Base-by-base conservation (phyloP, 148 eudicot genomes). In the Fagopyrum tataricum region DNA sequence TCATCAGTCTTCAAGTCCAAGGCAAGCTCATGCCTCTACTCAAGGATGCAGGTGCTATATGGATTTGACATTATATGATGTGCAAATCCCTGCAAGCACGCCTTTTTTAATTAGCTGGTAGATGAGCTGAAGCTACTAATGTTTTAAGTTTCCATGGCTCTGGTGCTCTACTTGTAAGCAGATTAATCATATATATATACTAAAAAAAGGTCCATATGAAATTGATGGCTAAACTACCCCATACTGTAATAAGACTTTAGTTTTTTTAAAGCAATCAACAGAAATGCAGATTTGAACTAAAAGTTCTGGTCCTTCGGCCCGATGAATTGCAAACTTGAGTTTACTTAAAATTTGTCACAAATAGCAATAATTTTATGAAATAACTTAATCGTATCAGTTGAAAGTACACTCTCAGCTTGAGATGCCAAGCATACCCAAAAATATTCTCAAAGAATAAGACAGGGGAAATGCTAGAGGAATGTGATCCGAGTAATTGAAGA, bases 1-100 rank as follows among this genome's bases (percentile, higher is more conserved):
- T 64, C 69, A 64, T 64, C 17, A 64, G 69, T 64, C 69, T 64
- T 64, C 69, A 64, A 64, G 69, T 64, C 18, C 69, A 64, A 64
- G 69, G 69, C 7, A 64, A 64, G 69, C 69, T 64, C 9, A 39
- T 64, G 69, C 44, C 69, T 31, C 43, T 31, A 3, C 69, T 64
- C 69, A 64, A 64, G 43, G 69, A 64, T 14, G 69, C 69, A 13
- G 69, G 69, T 31, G 69, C 69, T 37, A 64, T 64, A 64, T 64
- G 69, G 69, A 64, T 64, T 12, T 64, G 13, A 39, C 5, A 8
- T 14, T 20, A 1, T 8, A 18, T 52, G 17, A 51, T 11, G 17
- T 13, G 6, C n/a, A n/a, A n/a, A n/a, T n/a, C n/a, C n/a, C n/a
- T 58, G 20, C 5, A 14, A n/a, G 23, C 24, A n/a, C 7, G 13